Base-by-base conservation (phyloP, 495 filamentous ascomycete genomes). In the Choiromyces venosus region DNA sequence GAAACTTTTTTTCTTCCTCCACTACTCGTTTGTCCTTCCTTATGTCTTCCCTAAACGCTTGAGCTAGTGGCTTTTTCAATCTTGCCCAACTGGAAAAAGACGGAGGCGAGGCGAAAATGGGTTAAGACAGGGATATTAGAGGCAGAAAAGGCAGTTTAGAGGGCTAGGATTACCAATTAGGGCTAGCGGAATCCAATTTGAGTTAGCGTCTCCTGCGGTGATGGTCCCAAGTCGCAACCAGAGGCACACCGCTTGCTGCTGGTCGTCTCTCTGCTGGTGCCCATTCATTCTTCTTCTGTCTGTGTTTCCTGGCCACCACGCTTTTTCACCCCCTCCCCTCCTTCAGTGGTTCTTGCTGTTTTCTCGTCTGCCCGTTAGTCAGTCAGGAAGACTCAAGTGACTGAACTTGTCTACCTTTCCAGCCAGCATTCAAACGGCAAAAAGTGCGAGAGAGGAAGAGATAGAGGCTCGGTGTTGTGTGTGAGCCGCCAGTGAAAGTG, bases 161-260 rank as follows among this genome's bases (percentile, higher is more conserved):
- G 74, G 75, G 75, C 40, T 77, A 33, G 56, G 66, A 70, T 77
- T 77, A 73, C 75, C 75, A 64, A 67, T 74, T 77, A 71, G 72
- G 75, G 75, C 69, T 77, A 77, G 74, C 72, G 76, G 76, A 42
- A 44, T 74, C 75, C 75, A 42, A 77, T 74, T 76, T 56, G 74
- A 77, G 75, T 77, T 77, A 73, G 75, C 74, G 69, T 73, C 73
- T 74, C 56, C 42, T 72, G 73, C 73, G 68, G 74, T 74, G 74
- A 61, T 61, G 25, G 52, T 61, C 52, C 33, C 52, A 61, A 77
- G 74, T 77, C 69, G 74, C 71, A 74, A 76, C 69, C 67, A 72
- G 74, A 75, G 42, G 74, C 74, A 77, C 74, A 77, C 76, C 74
- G 25, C 75, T 75, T 72, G 70, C 70, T 71, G 73, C 66, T 76